Base-by-base conservation (phyloP, 257 asterid genomes). In the Nicotiana noctiflora region DNA sequence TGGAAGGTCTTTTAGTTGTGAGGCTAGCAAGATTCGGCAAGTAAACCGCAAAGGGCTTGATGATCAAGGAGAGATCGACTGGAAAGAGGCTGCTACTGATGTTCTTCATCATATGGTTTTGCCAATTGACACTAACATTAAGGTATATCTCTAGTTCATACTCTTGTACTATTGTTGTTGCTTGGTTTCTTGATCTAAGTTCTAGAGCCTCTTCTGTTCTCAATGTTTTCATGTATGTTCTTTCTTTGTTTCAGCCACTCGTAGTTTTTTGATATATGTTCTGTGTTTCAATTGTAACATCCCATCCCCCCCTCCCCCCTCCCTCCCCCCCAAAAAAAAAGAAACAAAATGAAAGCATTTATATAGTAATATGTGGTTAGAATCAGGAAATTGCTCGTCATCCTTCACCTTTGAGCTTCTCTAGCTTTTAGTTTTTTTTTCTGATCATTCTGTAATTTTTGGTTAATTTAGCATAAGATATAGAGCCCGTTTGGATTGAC, bases 101-200 rank as follows among this genome's bases (percentile, higher is more conserved):
- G 65, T 84, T 70, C 61, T 87, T 79, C 79, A 81, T 75, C 82
- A 72, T 40, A 67, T 89, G 87, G 89, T 87, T 40, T 82, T 85
- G 77, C 87, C 89, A 21, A 77, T 84, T 82, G 85, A 87, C 66
- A 75, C 79, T n/a, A 84, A 81, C 55, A 64, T 87, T 79, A 57
- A 87, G 92, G 92, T 89, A 85, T 17, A 52, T 34, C 46, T 44
- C 32, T 53, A 18, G 60, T 70, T 74, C 68, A 60, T 79, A 17
- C 15, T 29, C 57, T 67, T 59, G 52, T 19, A 11, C 64, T 56
- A 7, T 79, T 56, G 46, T 52, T 49, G 62, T 76, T 34, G 18
- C 56, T 51, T 51, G 6, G 1, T 74, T 68, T 72, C 60, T 13
- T 44, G 78, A 72, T 72, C 61, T 1, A 4, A 74, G 61, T 74